Conservation (phyloP, 2,329 filamentous ascomycete species). For the Karstenula rhodostoma region DNA sequence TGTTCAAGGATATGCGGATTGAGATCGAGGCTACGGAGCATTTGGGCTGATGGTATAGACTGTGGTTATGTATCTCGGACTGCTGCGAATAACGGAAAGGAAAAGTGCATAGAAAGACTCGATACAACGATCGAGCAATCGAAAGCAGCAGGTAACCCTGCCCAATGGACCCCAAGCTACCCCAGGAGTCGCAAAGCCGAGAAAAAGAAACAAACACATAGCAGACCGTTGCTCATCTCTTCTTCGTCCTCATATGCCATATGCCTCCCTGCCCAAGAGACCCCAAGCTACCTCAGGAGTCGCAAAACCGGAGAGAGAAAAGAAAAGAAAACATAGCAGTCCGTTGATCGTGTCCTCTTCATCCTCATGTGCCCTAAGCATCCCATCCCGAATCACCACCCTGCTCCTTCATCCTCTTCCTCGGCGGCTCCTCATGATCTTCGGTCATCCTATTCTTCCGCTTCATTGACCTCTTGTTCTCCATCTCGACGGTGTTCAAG, state of each 20-base stretch:
- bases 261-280: not conserved
- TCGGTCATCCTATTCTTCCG: constrained; percentile 5
- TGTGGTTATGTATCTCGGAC: no score
- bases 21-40: constrained; percentile 39
- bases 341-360: not conserved
- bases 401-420: not conserved
- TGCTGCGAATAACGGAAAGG: not conserved
- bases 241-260: not conserved
- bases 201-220: not conserved
- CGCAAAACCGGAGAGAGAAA: not conserved
- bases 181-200: not conserved
- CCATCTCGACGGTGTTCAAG: no score
- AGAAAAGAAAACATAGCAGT: not conserved
- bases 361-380: not conserved
- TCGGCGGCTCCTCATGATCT: constrained; percentile 7
- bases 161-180: not conserved
- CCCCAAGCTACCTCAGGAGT: not conserved
- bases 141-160: not conserved
- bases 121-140: no score
- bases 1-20: constrained; percentile 34
- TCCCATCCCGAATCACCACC: no score
- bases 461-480: not conserved
- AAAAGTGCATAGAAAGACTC: no score
- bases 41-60: constrained; percentile 14
- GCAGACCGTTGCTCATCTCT: not conserved